A percentile compares a stretch with the other conserved stretches of the same genome.
Evolutionary conservation across 2,329 filamentous ascomycete species (phyloP).

Genomic region (Tolypocladium endophyticum): DNA sequence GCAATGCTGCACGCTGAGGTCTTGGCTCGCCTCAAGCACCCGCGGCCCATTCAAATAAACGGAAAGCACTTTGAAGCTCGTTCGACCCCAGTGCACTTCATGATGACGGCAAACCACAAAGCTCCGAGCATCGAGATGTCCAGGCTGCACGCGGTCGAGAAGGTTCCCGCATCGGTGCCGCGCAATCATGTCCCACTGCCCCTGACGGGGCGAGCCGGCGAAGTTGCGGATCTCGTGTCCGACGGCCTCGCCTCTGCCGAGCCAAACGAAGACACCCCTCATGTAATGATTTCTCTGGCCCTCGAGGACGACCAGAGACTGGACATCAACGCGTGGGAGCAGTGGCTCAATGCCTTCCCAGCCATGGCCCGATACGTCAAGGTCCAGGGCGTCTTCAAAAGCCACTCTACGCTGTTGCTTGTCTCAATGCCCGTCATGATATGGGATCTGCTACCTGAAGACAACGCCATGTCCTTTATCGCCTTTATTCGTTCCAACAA

Average conservation of each 20-base stretch:
- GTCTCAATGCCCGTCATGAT: constrained; percentile 48
- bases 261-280: constrained; percentile 44
- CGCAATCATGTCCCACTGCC: constrained; percentile 10
- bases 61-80: constrained; percentile 47
- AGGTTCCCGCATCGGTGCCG: constrained; percentile 12
- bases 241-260: constrained; percentile 23
- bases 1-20: constrained; percentile 52
- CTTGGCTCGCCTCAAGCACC: constrained; percentile 49
- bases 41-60: constrained; percentile 45
- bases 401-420: constrained; percentile 47
- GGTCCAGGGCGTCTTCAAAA: constrained; percentile 51
- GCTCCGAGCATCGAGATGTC: constrained; percentile 48
- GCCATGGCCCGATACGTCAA: constrained; percentile 49
- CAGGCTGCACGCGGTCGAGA: constrained; percentile 17
- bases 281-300: constrained; percentile 51
- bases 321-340: constrained; percentile 48
- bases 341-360: constrained; percentile 45
- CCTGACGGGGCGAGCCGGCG: constrained; percentile 14
- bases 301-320: constrained; percentile 46
- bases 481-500: constrained; percentile 51
- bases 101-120: constrained; percentile 52
- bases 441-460: constrained; percentile 49
- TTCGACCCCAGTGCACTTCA: constrained; percentile 50
- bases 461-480: constrained; percentile 46
- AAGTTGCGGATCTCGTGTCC: constrained; percentile 10